Percentiles rank a stretch among this genome's conserved stretches.
Conservation (phyloP, 495 filamentous ascomycete species). For the Parathielavia appendiculata region DNA sequence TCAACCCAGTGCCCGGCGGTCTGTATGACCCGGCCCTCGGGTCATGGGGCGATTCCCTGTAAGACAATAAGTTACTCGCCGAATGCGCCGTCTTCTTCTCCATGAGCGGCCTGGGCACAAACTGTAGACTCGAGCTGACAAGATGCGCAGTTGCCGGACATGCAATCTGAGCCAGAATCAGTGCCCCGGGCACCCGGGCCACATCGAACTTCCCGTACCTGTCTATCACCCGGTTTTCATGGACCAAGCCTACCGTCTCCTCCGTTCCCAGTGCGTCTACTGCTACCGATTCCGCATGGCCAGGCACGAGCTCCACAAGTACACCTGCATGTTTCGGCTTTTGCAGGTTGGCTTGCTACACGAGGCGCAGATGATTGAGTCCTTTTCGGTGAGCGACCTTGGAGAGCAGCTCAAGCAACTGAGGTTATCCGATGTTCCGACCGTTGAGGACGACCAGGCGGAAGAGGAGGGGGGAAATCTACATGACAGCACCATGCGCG, state of each 20-base stretch:
- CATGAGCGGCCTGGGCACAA: neutral
- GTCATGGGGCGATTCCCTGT: constrained; percentile 79
- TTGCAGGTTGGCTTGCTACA: constrained; percentile 78
- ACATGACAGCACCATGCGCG: constrained; percentile 50
- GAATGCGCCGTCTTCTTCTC: neutral
- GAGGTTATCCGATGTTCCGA: constrained; percentile 25
- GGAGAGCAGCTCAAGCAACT: constrained; percentile 23
- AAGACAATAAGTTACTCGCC: constrained; percentile 48
- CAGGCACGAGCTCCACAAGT: constrained; percentile 65
- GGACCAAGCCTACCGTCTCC: constrained; percentile 76
- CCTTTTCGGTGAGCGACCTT: constrained; percentile 48
- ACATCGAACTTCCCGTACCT: constrained; percentile 88
- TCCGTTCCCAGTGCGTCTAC: constrained; percentile 83
- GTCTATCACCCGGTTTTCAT: constrained; percentile 94
- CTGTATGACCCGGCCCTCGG: constrained; percentile 91
- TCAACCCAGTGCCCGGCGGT: constrained; percentile 80
- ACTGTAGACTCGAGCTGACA: neutral
- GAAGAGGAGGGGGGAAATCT: constrained; percentile 29
- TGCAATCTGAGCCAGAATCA: constrained; percentile 70
- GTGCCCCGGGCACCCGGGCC: constrained; percentile 90
- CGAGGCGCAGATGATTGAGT: constrained; percentile 63
- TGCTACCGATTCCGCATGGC: constrained; percentile 78
- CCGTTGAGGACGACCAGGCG: constrained; percentile 24
- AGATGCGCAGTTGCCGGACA: constrained; percentile 68
- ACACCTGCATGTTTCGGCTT: constrained; percentile 78